Percentiles rank a stretch among this genome's conserved stretches.
phyloP scores from a whole-genome alignment of 805 yeast genomes.

The Pichia nakasei region DNA sequence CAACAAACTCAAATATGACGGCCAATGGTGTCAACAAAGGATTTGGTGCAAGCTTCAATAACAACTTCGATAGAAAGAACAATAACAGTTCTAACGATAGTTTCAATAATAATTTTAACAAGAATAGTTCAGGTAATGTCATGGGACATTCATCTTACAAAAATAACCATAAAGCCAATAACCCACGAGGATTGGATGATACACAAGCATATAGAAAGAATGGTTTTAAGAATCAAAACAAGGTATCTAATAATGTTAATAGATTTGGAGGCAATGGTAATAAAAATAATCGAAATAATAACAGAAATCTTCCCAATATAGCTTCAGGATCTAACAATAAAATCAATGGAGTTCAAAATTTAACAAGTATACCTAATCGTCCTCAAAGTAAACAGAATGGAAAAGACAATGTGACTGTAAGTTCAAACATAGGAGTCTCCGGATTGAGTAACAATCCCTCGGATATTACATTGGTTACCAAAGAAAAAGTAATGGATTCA shows the following conservation, averaged over 20 bases:
- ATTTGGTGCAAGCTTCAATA: not conserved
- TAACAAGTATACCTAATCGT: not conserved
- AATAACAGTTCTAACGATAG: not conserved
- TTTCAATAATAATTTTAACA: not conserved
- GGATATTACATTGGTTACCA: not conserved
- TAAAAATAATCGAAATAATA: too few species aligned
- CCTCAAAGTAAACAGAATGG: not conserved
- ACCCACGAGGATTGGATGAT: not conserved
- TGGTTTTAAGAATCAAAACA: too few species aligned
- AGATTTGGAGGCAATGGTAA: too few species aligned
- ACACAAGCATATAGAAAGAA: not conserved
- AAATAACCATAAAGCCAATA: not conserved
- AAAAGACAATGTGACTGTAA: not conserved
- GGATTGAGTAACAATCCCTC: not conserved
- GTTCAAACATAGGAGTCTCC: not conserved
- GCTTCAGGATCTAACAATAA: too few species aligned
- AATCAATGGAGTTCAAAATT: not conserved
- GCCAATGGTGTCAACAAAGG: not conserved
- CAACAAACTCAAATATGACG: not conserved
- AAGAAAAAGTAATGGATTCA: not conserved
- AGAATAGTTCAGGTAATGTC: not conserved
- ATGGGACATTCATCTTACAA: not conserved
- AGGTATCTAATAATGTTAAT: too few species aligned
- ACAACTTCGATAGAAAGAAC: not conserved
- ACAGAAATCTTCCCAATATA: too few species aligned